Evolutionary conservation across 2,329 filamentous ascomycete genomes (phyloP), one percentile per base, ranked within the genome.

Genomic region (Pseudocercospora musae): DNA sequence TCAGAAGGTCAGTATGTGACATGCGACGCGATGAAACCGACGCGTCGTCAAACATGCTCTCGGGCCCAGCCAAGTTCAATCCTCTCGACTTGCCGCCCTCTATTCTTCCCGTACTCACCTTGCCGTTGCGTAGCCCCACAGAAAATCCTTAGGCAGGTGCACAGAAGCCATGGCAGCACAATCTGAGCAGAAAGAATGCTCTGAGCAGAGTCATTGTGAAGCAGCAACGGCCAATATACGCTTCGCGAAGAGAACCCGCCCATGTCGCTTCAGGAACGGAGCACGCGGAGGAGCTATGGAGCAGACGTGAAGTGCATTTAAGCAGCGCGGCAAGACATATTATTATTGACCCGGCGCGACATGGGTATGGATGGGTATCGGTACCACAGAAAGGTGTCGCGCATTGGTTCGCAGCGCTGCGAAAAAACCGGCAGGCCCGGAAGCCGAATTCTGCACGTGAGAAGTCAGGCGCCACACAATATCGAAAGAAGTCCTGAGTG

Each of bases 91-190:
- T 23, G 11, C 44, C 25, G n/a, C 27, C 83, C 75, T 78, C 89
- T 87, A 5, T 10, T 13, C n/a, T 86, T 2, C 18, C 18, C 1
- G n/a, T 25, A 57, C 64, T 64, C 11, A 73, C 71, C 71, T 73
- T 65, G 90, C 90, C 42, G 90, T 93, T 71, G 90, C 90, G 77
- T 91, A 92, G 58, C 90, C 90, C 89, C 89, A 92, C 64, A 86
- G 78, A 76, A 93, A 72, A 61, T 71, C 68, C 52, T 66, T 67
- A 6, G 64, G 66, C 50, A 71, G 54, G 23, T 60, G 58, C 18
- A 59, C 21, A 27, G 66, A 52, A 55, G 68, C 44, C 66, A 68
- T 71, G 48, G 23, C 15, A 52, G 25, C 15, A 18, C 11, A 15
- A 29, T 15, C 8, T 21, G 48, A 29, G 25, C 11, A 29, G 4